Evolutionary conservation across 2,329 filamentous ascomycete species (phyloP).

Genomic region (Fusarium sulawesiense): DNA sequence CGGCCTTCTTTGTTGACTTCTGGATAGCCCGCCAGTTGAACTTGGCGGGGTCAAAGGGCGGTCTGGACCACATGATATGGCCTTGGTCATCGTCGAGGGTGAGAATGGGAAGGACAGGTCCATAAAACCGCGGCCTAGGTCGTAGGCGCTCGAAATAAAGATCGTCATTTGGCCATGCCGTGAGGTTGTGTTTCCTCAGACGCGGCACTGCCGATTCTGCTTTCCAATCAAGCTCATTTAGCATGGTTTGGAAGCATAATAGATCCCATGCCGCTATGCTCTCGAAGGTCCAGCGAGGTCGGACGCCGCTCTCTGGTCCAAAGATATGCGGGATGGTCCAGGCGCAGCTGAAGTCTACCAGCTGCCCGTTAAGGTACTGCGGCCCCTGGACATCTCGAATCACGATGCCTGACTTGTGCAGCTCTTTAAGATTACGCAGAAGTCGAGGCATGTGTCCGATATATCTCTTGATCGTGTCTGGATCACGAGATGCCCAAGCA

Average conservation of each 20-base stretch:
- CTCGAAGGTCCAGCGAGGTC: background rate
- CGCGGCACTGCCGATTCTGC: background rate
- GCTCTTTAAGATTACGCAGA: background rate
- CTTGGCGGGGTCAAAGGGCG: background rate
- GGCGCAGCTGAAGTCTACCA: background rate
- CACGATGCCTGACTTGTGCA: background rate
- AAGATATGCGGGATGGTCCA: background rate
- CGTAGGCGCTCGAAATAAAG: background rate
- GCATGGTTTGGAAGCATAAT: background rate
- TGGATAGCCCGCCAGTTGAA: background rate
- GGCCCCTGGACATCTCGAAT: background rate
- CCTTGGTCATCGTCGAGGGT: accelerated
- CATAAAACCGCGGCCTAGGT: background rate
- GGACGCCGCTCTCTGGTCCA: background rate
- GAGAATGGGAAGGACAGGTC: background rate
- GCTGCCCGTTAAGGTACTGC: background rate
- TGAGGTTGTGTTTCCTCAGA: background rate
- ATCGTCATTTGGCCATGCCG: background rate
- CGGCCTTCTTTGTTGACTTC: background rate
- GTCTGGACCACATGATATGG: background rate
- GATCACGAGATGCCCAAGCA: accelerated
- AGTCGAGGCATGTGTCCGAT: background rate
- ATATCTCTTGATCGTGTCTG: background rate
- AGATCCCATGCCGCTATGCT: background rate
- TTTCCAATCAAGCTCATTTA: background rate